These are phyloP conservation scores for Diversispora epigaea DNA, from an alignment of 192 early-diverging fungal genomes.

Conservation along the genomic window DNA sequence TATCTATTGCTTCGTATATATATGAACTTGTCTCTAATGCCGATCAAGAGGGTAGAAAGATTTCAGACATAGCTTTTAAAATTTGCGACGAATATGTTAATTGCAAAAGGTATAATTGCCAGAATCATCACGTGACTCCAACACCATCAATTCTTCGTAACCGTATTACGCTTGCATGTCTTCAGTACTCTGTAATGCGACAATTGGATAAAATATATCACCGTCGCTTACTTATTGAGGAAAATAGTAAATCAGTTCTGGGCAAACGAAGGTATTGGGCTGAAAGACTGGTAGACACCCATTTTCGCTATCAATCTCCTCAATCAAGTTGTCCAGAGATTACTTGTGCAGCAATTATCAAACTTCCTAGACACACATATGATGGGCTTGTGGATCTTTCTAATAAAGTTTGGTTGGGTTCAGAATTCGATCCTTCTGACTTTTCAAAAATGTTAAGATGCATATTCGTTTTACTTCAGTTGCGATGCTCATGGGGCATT, in stretches of 20 bases:
- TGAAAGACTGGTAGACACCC: slow-evolving; percentile 9
- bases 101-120: not conserved
- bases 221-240: not conserved
- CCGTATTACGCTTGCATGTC: not conserved
- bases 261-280: slow-evolving; percentile 7
- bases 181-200: not conserved
- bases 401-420: not conserved
- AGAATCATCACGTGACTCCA: not conserved
- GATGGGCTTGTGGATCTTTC: not conserved
- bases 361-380: slow-evolving; percentile 3
- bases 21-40: not conserved
- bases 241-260: not conserved
- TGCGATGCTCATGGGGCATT: not conserved
- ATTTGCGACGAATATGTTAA: not conserved
- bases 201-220: not conserved
- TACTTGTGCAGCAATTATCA: not conserved
- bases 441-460: slow-evolving; percentile 37
- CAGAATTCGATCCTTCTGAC: slow-evolving; percentile 30
- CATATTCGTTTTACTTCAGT: slow-evolving; percentile 9
- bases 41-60: not conserved
- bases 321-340: slow-evolving; percentile 15
- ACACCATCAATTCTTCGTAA: not conserved
- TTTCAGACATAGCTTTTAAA: not conserved
- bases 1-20: not conserved
- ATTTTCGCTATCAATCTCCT: slow-evolving; percentile 27